Evolutionary conservation across 1,139 yeast species (phyloP).

Genomic region (Taphrina pruni): DNA sequence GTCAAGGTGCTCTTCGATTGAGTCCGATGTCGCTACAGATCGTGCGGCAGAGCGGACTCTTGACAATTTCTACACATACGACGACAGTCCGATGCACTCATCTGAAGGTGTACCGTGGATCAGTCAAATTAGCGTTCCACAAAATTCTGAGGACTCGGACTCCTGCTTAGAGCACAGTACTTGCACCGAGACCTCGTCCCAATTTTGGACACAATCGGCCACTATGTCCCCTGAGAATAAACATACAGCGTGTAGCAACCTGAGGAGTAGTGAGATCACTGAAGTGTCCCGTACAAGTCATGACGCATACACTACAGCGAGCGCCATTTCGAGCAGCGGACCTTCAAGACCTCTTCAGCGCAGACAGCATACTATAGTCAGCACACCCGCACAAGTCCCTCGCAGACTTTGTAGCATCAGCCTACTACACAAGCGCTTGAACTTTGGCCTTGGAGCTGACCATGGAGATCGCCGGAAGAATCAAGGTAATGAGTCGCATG

Average conservation of each 20-base stretch:
- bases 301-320: background rate
- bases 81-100: background rate
- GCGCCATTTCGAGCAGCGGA: too few species aligned
- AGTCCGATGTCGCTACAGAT: background rate
- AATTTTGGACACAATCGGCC: too few species aligned
- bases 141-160: background rate
- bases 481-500: too few species aligned
- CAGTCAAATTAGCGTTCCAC: background rate
- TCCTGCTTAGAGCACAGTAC: background rate
- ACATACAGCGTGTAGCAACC: too few species aligned
- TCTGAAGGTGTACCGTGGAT: background rate
- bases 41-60: background rate
- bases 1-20: slow-evolving; percentile 22
- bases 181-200: too few species aligned
- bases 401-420: slow-evolving; percentile 8
- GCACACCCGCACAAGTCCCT: too few species aligned
- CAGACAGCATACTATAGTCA: too few species aligned
- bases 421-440: slow-evolving; percentile 1
- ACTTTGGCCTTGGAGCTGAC: background rate
- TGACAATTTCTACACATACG: background rate
- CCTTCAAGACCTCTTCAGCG: too few species aligned
- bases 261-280: background rate
- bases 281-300: background rate
- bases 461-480: too few species aligned
- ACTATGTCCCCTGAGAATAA: too few species aligned